Base-by-base conservation (phyloP, 139 green algal species). In the Picocystis salinarum region DNA sequence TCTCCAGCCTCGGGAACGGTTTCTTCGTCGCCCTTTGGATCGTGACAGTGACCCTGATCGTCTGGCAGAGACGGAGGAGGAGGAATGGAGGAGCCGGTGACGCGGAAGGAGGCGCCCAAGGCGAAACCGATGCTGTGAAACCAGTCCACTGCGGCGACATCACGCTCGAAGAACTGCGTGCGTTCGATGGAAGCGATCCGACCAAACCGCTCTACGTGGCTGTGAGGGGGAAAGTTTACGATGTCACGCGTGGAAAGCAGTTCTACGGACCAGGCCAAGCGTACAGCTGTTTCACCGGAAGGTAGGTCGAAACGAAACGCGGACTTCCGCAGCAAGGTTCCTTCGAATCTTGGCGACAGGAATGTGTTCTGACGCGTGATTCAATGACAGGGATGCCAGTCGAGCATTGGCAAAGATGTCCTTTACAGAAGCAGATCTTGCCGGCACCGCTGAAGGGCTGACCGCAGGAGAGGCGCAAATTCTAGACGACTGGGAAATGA, bases 201-300 rank as follows among this genome's bases (percentile, higher is more conserved):
- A 58, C 42, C 10, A 65, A 64, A 34, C 75, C 79, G 0, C 55
- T 81, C 2, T 54, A 79, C 6, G 33, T 89, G 27, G 63, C 77
- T 0, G 40, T 91, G 6, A 30, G 52, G 25, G 71, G 74, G 17
- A 55, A 53, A 5, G 48, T 90, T 1, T 85, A 72, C 12, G 78
- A 90, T 23, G 72, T 88, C 11, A 77, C 58, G 7, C 50, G 61
- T 20, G 64, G 50, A 4, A 48, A 48, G 6, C 53, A 76, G 18
- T 59, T 76, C n/a, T 88, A 80, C 39, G 77, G 73, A 0, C 76
- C 77, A 34, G 71, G 70, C 75, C 77, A 77, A 44, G 20, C 36
- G 7, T 44, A 44, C 36, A n/a, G n/a, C n/a, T n/a, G n/a, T n/a
- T n/a, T n/a, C n/a, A n/a, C n/a, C n/a, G n/a, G n/a, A n/a, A n/a